Base-by-base conservation (phyloP, 495 filamentous ascomycete species). In the Podospora didyma region DNA sequence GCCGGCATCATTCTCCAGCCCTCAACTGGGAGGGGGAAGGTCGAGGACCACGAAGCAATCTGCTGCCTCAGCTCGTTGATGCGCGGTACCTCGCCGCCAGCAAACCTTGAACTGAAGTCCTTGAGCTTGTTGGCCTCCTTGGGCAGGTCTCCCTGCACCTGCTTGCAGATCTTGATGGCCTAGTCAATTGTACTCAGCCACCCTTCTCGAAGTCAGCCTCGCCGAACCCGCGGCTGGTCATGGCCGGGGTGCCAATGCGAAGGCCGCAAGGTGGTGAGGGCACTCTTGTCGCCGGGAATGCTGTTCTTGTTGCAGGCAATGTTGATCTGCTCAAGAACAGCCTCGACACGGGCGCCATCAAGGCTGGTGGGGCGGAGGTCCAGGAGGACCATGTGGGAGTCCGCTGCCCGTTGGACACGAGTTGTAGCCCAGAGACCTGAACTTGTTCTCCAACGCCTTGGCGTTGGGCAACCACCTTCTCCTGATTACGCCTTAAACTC, bases 261-360 rank as follows among this genome's bases (percentile, higher is more conserved):
- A 99, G 85, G 78, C 95, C 95, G 66, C 86, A 89, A 46, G 95
- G 95, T n/a, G 56, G 90, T 95, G 62, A 99, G 84, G 19, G 95
- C 95, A 39, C 89, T 95, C 82, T 96, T 97, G 82, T 99, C 95
- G 57, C 95, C 95, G 55, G 95, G 95, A 50, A 96, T 93, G 50
- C 89, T 83, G 81, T 99, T 99, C 84, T 99, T 99, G 86, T 99
- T 99, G 82, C 89, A 94, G 54, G 95, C 91, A 67, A 97, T 95
- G 79, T 96, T 97, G 74, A 95, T 92, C 72, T 96, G 90, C 78
- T 99, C 95, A 2, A 97, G 85, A 54, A 97, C 86, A 46, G 92
- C 89, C 82, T 99, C 95, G 41, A 97, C 90, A 74, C 95, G 90
- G 39, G 95, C 95, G 65, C 95, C 92, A 70, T 97, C 93, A 20